These are phyloP conservation scores for Prunus fruticosa DNA, from an alignment of 306 rosid genomes.

Conservation along the genomic window DNA sequence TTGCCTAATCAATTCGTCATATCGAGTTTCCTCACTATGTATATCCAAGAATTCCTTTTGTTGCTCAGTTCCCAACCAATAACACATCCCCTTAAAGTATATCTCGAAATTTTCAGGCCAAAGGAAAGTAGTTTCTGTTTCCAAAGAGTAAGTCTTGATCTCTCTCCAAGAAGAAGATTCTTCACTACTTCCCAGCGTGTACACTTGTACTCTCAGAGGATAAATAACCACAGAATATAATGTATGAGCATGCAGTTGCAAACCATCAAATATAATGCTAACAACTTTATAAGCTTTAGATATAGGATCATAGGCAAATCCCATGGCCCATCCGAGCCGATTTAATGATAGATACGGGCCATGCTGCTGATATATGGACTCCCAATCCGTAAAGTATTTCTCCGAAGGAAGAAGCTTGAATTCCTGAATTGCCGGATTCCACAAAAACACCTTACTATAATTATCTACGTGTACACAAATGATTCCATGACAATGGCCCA, in stretches of 20 bases:
- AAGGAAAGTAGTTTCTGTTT: too few species aligned
- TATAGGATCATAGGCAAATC: background rate
- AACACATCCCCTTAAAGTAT: too few species aligned
- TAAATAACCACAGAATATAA: background rate
- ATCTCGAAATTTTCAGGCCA: too few species aligned
- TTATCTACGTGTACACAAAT: background rate
- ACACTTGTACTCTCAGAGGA: background rate
- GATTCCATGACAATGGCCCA: constrained; percentile 11
- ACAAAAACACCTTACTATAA: background rate
- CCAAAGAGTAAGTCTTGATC: background rate
- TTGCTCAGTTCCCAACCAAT: too few species aligned
- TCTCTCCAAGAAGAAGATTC: background rate
- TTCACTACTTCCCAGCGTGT: background rate
- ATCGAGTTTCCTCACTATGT: too few species aligned
- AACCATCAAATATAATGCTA: background rate
- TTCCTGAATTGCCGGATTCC: background rate
- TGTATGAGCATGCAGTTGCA: too few species aligned
- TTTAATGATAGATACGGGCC: rapidly evolving
- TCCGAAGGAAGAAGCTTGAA: background rate
- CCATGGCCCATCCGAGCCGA: background rate
- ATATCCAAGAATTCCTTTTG: background rate
- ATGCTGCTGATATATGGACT: too few species aligned
- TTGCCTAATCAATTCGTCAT: background rate
- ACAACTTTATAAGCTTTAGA: background rate
- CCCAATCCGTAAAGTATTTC: background rate